Evolutionary conservation across 805 yeast genomes (phyloP).

Genomic region (Kuraishia hungarica): DNA sequence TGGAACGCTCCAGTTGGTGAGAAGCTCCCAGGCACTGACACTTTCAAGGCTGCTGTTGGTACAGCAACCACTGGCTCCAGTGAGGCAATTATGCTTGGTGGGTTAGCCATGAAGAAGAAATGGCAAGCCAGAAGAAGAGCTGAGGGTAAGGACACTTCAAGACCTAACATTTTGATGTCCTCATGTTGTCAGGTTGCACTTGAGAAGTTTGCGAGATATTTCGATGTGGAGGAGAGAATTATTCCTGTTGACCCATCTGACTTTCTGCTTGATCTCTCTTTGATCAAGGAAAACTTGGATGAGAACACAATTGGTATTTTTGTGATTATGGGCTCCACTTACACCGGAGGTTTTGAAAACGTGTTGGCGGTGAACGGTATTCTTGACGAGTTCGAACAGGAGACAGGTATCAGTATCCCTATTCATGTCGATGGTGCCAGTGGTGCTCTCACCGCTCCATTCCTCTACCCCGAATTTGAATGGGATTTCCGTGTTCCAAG

Average conservation of each 20-base stretch:
- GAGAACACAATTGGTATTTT: slow-evolving; percentile 91
- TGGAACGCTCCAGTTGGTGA: slow-evolving; percentile 61
- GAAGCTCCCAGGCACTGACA: slow-evolving; percentile 6
- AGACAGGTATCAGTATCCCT: slow-evolving; percentile 61
- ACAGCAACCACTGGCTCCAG: slow-evolving; percentile 92
- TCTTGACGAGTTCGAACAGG: slow-evolving; percentile 61
- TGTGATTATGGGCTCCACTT: slow-evolving; percentile 85
- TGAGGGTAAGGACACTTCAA: slow-evolving; percentile 47
- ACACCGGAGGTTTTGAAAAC: slow-evolving; percentile 87
- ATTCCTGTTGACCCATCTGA: slow-evolving; percentile 57
- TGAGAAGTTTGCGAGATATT: slow-evolving; percentile 90
- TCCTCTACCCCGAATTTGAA: slow-evolving; percentile 59
- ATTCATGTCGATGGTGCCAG: slow-evolving; percentile 94
- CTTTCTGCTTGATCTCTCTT: slow-evolving; percentile 54
- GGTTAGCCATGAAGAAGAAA: slow-evolving; percentile 81
- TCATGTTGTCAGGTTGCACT: slow-evolving; percentile 90
- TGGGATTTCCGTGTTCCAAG: slow-evolving; percentile 82
- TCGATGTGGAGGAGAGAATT: slow-evolving; percentile 81
- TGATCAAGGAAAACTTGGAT: slow-evolving; percentile 59
- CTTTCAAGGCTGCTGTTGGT: slow-evolving; percentile 49
- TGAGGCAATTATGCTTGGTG: slow-evolving; percentile 91
- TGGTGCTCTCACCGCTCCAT: slow-evolving; percentile 87
- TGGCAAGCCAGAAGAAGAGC: slow-evolving; percentile 69
- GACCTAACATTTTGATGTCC: slow-evolving; percentile 88
- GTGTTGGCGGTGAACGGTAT: slow-evolving; percentile 52